These are phyloP conservation scores for Cryptococcus sp. DNA, from an alignment of 1,284 basidiomycete species.

Conservation along the genomic window DNA sequence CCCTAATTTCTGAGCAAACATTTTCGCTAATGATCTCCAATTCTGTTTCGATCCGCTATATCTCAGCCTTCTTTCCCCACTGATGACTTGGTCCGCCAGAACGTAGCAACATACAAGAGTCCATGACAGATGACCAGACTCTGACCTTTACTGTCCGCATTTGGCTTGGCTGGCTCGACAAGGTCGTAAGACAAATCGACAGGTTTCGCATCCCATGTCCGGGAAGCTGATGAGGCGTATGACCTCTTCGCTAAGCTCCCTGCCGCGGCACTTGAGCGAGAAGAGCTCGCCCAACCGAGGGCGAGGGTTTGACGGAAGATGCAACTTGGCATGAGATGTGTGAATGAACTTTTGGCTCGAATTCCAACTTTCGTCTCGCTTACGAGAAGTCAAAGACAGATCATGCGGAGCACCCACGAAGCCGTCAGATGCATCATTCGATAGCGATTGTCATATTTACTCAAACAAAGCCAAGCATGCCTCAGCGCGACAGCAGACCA, in stretches of 20 bases:
- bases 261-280: not conserved
- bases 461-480: too few relatives aligned
- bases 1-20: slow-evolving; percentile 49
- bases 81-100: not conserved
- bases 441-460: too few relatives aligned
- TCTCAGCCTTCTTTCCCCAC: not conserved
- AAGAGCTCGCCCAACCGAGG: too few relatives aligned
- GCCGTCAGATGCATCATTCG: too few relatives aligned
- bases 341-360: too few relatives aligned
- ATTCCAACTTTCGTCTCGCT: too few relatives aligned
- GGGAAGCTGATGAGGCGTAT: not conserved
- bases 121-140: slow-evolving; percentile 52
- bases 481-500: too few relatives aligned
- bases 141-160: slow-evolving; percentile 23
- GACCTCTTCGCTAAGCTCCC: not conserved
- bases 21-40: slow-evolving; percentile 54
- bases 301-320: too few relatives aligned
- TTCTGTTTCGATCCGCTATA: slow-evolving; percentile 56
- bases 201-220: slow-evolving; percentile 9
- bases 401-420: too few relatives aligned
- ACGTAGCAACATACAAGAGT: slow-evolving; percentile 42
- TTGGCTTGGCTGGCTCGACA: slow-evolving; percentile 21
- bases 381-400: too few relatives aligned
- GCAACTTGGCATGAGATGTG: too few relatives aligned
- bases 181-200: slow-evolving; percentile 44